Conservation (phyloP, 2,329 filamentous ascomycete genomes). For the Aspergillus eucalypticola region DNA sequence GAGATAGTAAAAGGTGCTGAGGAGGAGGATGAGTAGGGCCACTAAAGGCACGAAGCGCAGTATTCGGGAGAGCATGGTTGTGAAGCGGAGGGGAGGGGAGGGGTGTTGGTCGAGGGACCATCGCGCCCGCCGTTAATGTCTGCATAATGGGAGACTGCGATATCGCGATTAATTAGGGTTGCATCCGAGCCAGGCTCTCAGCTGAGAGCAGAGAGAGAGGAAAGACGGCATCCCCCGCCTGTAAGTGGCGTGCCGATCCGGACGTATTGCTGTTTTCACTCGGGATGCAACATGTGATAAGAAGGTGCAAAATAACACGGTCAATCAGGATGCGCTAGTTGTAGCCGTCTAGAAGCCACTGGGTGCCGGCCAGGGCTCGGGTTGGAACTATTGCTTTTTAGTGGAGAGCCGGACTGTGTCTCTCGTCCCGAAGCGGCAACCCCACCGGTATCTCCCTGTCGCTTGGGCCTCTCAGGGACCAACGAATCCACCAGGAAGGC, state of each 20-base stretch:
- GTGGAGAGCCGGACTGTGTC: too few relatives aligned
- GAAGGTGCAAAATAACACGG: too few relatives aligned
- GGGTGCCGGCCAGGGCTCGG: too few relatives aligned
- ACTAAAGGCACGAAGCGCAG: conserved; percentile 3
- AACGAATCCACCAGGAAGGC: neutral
- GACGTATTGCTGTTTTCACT: neutral
- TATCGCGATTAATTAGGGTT: conserved; percentile 7
- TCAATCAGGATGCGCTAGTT: too few relatives aligned
- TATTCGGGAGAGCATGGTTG: neutral
- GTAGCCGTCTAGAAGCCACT: too few relatives aligned
- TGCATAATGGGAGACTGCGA: neutral
- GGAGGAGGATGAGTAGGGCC: neutral
- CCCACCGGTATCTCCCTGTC: too few relatives aligned
- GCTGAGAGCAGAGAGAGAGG: neutral
- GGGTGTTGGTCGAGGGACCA: neutral
- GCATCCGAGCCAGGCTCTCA: neutral
- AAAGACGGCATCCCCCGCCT: neutral
- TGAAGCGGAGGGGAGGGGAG: neutral
- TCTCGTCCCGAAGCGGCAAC: too few relatives aligned
- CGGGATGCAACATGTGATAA: neutral
- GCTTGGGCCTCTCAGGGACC: too few relatives aligned
- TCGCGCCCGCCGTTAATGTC: neutral
- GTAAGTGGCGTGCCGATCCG: neutral
- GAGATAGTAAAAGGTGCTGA: neutral
- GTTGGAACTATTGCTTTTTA: too few relatives aligned